phyloP scores from a whole-genome alignment of 306 rosid species.

The Mimosa bimucronata region DNA sequence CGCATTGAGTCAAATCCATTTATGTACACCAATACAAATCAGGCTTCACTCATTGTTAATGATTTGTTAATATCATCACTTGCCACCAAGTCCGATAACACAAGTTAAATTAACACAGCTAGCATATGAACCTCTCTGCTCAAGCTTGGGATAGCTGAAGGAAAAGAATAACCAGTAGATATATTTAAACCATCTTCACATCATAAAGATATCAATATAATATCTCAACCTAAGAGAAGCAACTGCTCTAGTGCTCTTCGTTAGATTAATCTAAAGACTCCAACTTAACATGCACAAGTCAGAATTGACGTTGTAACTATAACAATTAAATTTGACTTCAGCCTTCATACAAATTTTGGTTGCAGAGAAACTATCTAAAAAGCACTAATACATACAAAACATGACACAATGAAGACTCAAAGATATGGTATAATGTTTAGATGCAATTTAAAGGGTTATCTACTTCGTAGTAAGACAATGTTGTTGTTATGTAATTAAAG shows the following conservation, averaged over 20 bases:
- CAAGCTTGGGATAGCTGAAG: neutral
- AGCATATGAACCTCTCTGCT: conserved; percentile 28
- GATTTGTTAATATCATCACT: conserved; percentile 35
- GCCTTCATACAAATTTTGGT: neutral
- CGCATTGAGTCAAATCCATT: conserved; percentile 47
- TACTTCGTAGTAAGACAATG: neutral
- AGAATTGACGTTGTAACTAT: conserved; percentile 26
- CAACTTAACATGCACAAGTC: conserved; percentile 37
- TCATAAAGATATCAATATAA: conserved; percentile 13
- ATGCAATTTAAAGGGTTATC: neutral
- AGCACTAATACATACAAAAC: neutral
- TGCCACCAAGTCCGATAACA: conserved; percentile 33
- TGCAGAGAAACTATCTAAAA: neutral
- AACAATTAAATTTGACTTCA: conserved; percentile 17
- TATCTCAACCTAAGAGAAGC: conserved; percentile 27
- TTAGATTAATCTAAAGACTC: conserved; percentile 34
- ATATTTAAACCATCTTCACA: neutral
- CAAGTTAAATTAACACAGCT: conserved; percentile 32
- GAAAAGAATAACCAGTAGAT: conserved; percentile 14
- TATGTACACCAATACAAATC: conserved; percentile 33
- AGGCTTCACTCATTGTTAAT: conserved; percentile 23
- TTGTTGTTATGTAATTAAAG: neutral
- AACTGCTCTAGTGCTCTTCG: conserved; percentile 26
- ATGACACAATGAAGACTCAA: neutral
- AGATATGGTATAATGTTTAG: neutral